Conservation (phyloP, 192 early-diverging fungal genomes). For the Backusella mclennaniae region DNA sequence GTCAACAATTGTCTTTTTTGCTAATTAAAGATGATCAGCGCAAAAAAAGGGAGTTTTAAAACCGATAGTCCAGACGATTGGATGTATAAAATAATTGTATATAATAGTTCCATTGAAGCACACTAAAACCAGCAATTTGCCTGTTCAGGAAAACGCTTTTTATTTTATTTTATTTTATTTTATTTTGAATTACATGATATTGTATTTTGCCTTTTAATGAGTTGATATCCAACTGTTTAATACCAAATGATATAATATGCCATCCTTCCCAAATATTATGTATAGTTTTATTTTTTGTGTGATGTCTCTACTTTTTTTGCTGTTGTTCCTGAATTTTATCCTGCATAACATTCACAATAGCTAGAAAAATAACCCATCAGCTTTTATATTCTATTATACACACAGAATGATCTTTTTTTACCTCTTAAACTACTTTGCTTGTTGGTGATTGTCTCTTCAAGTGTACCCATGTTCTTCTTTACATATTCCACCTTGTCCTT, state of each 20-base stretch:
- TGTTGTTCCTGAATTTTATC: slow-evolving; percentile 49
- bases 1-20: background rate
- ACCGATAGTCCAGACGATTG: background rate
- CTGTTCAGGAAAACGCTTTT: background rate
- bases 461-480: slow-evolving; percentile 73
- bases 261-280: background rate
- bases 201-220: too few species aligned
- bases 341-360: slow-evolving; percentile 56
- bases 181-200: background rate
- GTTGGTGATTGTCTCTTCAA: slow-evolving; percentile 78
- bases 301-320: slow-evolving; percentile 17
- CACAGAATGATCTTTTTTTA: slow-evolving; percentile 10
- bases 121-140: background rate
- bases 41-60: slow-evolving; percentile 4
- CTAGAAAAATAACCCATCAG: slow-evolving; percentile 21
- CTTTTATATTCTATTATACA: background rate
- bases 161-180: too few species aligned
- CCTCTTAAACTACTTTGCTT: slow-evolving; percentile 73
- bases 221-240: too few species aligned
- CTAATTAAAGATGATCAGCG: background rate
- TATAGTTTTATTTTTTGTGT: background rate
- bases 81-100: too few species aligned
- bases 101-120: too few species aligned
- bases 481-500: slow-evolving; percentile 81
- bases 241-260: too few species aligned